Conservation (phyloP, 225 moss, liverwort and hornwort genomes). For the Thuidium tamariscinum region DNA sequence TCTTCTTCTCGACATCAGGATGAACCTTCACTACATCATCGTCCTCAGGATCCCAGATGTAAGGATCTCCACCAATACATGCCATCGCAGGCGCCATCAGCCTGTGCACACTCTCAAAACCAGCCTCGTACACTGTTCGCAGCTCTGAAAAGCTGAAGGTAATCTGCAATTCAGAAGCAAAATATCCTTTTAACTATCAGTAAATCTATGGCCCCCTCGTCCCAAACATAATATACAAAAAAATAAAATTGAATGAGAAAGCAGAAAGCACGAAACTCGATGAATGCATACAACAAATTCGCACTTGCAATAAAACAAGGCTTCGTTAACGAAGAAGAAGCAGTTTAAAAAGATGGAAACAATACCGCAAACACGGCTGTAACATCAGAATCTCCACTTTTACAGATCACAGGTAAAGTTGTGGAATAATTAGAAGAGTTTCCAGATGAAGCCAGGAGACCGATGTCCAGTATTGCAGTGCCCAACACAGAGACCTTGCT, state of each 20-base stretch:
- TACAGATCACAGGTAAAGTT: constrained; percentile 28
- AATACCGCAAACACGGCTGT: constrained; percentile 30
- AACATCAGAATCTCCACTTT: constrained; percentile 18
- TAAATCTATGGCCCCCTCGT: neutral
- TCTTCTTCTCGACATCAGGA: constrained; percentile 49
- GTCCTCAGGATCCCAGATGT: constrained; percentile 66
- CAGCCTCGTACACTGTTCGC: constrained; percentile 61
- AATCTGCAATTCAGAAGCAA: constrained; percentile 31
- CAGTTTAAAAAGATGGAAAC: neutral
- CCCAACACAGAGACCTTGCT: constrained; percentile 36
- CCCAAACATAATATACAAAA: neutral
- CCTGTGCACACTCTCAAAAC: constrained; percentile 83
- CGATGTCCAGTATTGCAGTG: constrained; percentile 44
- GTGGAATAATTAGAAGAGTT: constrained; percentile 20
- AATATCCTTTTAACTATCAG: neutral
- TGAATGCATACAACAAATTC: neutral
- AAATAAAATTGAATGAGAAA: neutral
- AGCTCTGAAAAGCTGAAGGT: constrained; percentile 70
- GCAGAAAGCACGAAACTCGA: neutral
- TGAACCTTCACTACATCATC: constrained; percentile 49
- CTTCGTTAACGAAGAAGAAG: neutral
- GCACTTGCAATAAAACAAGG: neutral
- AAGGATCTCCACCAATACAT: constrained; percentile 76
- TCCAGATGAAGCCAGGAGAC: constrained; percentile 26
- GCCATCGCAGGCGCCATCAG: constrained; percentile 92